Conservation (phyloP, 345 rosid genomes). For the Passiflora organensis region DNA sequence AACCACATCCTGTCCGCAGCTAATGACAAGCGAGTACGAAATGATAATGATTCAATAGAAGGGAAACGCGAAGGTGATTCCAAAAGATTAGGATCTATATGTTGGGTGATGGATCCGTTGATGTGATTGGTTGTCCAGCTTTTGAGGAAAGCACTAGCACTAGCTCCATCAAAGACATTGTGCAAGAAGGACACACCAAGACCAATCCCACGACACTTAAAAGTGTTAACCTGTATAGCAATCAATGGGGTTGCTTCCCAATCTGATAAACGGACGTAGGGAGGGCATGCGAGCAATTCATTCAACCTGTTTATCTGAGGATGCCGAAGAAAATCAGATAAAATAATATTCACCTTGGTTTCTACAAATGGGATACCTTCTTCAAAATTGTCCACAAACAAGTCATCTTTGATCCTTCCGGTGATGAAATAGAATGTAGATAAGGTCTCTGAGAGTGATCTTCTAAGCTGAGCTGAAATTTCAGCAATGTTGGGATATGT, state of each 20-base stretch:
- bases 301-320: background rate
- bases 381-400: background rate
- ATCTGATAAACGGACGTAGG: background rate
- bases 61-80: no score
- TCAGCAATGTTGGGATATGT: background rate
- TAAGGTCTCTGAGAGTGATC: slow-evolving; percentile 10
- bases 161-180: slow-evolving; percentile 5
- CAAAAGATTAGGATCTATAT: no score
- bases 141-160: slow-evolving; percentile 4
- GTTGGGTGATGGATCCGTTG: no score
- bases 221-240: slow-evolving; percentile 9
- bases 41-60: background rate
- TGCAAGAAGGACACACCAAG: slow-evolving; percentile 8
- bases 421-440: slow-evolving; percentile 6
- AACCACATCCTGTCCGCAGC: slow-evolving; percentile 9
- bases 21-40: background rate
- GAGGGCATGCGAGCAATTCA: slow-evolving; percentile 9
- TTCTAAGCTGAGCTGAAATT: background rate
- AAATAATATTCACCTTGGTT: background rate
- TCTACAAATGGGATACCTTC: slow-evolving; percentile 8
- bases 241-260: background rate
- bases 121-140: slow-evolving; percentile 15
- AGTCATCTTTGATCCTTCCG: slow-evolving; percentile 10
- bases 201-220: slow-evolving; percentile 15
- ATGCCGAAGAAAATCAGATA: slow-evolving; percentile 6